Conservation (phyloP, 2,329 filamentous ascomycete species). For the Leptographium radiaticola region DNA sequence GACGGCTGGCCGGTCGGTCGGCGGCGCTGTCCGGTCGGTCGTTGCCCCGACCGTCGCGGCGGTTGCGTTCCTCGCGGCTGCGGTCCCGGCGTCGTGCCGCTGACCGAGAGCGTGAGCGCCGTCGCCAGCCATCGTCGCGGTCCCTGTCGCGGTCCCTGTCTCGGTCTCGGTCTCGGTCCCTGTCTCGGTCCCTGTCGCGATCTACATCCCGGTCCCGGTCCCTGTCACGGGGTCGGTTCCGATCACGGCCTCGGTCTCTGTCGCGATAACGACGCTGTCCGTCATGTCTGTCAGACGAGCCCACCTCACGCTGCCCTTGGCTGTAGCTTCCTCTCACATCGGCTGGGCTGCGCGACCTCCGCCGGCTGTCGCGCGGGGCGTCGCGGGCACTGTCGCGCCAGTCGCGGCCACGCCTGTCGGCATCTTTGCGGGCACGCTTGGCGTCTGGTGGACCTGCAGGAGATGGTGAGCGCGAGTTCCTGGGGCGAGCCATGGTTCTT, state of each 20-base stretch:
- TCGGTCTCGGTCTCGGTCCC: conserved; percentile 3
- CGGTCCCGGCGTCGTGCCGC: conserved; percentile 42
- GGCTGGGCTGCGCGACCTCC: conserved; percentile 47
- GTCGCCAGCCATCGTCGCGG: conserved; percentile 50
- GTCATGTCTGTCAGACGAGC: conserved; percentile 25
- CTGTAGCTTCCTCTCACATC: conserved; percentile 35
- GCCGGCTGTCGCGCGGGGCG: conserved; percentile 36
- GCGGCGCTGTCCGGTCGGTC: conserved; percentile 59
- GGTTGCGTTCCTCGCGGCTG: conserved; percentile 44
- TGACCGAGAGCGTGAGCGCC: conserved; percentile 48
- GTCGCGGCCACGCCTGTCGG: conserved; percentile 40
- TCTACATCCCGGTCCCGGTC: conserved; percentile 9
- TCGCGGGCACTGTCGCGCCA: conserved; percentile 36
- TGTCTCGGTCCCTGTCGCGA: conserved; percentile 1
- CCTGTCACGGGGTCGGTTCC: conserved; percentile 29
- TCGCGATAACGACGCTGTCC: conserved; percentile 47
- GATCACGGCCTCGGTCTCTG: conserved; percentile 23
- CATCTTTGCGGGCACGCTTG: conserved; percentile 52
- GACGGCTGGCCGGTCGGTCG: conserved; percentile 49
- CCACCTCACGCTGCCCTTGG: conserved; percentile 2
- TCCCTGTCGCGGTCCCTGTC: conserved; percentile 39
- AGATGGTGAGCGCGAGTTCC: conserved; percentile 77
- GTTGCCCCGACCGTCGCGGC: conserved; percentile 45
- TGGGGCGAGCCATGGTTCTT: conserved; percentile 45
- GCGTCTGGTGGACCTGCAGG: conserved; percentile 71